Evolutionary conservation across 2,329 filamentous ascomycete genomes (phyloP), one percentile per base, ranked within the genome.

Genomic region (Geosmithia putterillii): DNA sequence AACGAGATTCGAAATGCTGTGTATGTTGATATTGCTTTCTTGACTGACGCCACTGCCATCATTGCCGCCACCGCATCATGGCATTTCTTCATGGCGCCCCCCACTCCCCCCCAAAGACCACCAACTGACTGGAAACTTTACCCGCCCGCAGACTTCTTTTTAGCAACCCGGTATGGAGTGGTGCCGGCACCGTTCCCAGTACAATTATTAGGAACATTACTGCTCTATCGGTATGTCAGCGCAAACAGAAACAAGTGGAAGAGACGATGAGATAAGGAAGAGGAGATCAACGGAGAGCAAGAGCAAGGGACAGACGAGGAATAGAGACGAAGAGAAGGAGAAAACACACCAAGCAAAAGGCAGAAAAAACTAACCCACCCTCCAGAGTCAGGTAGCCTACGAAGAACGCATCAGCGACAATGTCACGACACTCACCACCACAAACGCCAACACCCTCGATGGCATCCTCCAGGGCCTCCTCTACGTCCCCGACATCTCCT

Each of bases 391-490:
- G 46, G 58, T 78, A 54, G 69, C 70, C 44, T 77, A 76, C 53
- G 67, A 76, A 45, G 64, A 70, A 46, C 63, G 64, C 38, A 59
- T 76, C 43, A 51, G 57, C 18, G 60, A 61, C 45, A 83, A 84
- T 52, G 73, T 95, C 42, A 85, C 81, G 38, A 94, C 86, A 0
- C 69, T 95, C 14, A 85, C 85, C 3, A 77, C 74, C 25, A 83
- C 78, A 47, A 79, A 77, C 56, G 70, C 76, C 42, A 69, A 74
- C 25, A 68, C 68, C 8, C 60, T 69, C 35, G 76, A 81, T 49
- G 74, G 74, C 44, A 66, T 76, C 43, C 77, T 92, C 32, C 74
- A 78, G 49, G 90, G 90, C 47, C 74, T 95, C 15, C 72, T 96
- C 45, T 96, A 92, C 59, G 83, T 94, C 2, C 92, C 90, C 4